These are phyloP conservation scores for Cymodocea nodosa DNA, from an alignment of 116 monocot species.

Conservation along the genomic window DNA sequence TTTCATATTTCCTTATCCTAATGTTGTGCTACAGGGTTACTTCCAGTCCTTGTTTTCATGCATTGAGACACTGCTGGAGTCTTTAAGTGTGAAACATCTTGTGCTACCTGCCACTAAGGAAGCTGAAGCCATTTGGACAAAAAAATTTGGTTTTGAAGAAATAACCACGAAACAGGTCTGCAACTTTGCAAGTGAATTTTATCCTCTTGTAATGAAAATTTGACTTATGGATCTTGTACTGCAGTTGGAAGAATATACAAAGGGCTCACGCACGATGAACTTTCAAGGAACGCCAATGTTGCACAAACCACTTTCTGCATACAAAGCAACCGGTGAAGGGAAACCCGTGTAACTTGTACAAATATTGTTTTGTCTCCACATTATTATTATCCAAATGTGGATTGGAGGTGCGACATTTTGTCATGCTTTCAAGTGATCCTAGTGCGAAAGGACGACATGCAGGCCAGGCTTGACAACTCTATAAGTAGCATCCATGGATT, in stretches of 20 bases:
- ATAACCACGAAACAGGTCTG: conserved; percentile 21
- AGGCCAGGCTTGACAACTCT: not conserved
- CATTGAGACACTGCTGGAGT: conserved; percentile 26
- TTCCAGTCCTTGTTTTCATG: conserved; percentile 38
- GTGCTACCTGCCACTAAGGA: conserved; percentile 44
- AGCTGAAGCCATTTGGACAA: conserved; percentile 37
- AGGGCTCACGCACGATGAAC: conserved; percentile 30
- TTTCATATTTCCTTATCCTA: not conserved
- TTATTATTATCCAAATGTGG: not conserved
- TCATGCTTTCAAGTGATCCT: conserved; percentile 3
- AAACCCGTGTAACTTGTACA: not conserved
- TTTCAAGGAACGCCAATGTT: conserved; percentile 62
- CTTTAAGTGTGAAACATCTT: conserved; percentile 24
- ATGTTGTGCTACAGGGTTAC: conserved; percentile 18
- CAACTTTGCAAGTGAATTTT: not conserved
- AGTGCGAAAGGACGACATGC: not conserved
- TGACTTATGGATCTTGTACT: not conserved
- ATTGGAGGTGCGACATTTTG: not conserved
- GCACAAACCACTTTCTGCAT: conserved; percentile 30
- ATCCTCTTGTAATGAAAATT: not conserved
- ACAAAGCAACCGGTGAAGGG: not conserved
- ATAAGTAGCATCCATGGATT: not conserved
- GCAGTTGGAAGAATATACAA: conserved; percentile 42
- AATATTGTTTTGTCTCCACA: not conserved
- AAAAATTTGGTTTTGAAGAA: conserved; percentile 34